phyloP scores from a whole-genome alignment of 495 filamentous ascomycete species.

The Lentithecium fluviatile region DNA sequence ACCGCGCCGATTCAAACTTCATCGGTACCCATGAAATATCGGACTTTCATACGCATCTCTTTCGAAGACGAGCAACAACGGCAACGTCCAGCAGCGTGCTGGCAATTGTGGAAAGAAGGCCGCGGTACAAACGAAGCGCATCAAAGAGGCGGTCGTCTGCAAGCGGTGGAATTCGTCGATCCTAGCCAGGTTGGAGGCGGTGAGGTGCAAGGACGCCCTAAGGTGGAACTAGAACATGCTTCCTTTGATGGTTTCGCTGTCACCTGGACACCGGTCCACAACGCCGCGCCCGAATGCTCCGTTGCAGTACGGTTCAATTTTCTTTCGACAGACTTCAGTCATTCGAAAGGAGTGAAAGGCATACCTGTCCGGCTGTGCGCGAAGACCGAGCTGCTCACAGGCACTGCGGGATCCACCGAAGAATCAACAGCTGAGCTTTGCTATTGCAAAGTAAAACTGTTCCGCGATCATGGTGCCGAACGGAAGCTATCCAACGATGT shows the following conservation, averaged over 20 bases:
- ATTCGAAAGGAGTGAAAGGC: slow-evolving; percentile 96
- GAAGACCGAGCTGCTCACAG: slow-evolving; percentile 68
- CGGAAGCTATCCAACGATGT: slow-evolving; percentile 92
- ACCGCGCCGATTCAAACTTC: slow-evolving; percentile 52
- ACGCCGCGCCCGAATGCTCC: slow-evolving; percentile 65
- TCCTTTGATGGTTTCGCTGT: slow-evolving; percentile 93
- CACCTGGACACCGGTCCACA: slow-evolving; percentile 72
- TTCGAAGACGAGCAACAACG: slow-evolving; percentile 94
- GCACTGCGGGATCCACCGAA: slow-evolving; percentile 44
- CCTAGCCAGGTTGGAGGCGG: slow-evolving; percentile 62
- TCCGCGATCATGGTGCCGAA: slow-evolving; percentile 94
- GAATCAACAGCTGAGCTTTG: slow-evolving; percentile 65
- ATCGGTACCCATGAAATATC: slow-evolving; percentile 58
- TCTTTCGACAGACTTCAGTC: slow-evolving; percentile 95
- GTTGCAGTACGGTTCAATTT: slow-evolving; percentile 96
- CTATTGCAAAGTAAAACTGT: slow-evolving; percentile 95
- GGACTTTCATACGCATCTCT: slow-evolving; percentile 85
- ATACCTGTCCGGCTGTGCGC: slow-evolving; percentile 89
- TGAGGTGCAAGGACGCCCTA: slow-evolving; percentile 67
- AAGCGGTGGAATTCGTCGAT: slow-evolving; percentile 93
- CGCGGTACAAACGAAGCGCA: slow-evolving; percentile 86
- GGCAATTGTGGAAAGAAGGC: slow-evolving; percentile 96
- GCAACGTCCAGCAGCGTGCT: slow-evolving; percentile 75
- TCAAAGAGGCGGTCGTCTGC: slow-evolving; percentile 78
- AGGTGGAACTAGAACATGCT: slow-evolving; percentile 73